These are phyloP conservation scores for Fagopyrum esculentum DNA, from an alignment of 148 eudicot genomes.

Conservation along the genomic window DNA sequence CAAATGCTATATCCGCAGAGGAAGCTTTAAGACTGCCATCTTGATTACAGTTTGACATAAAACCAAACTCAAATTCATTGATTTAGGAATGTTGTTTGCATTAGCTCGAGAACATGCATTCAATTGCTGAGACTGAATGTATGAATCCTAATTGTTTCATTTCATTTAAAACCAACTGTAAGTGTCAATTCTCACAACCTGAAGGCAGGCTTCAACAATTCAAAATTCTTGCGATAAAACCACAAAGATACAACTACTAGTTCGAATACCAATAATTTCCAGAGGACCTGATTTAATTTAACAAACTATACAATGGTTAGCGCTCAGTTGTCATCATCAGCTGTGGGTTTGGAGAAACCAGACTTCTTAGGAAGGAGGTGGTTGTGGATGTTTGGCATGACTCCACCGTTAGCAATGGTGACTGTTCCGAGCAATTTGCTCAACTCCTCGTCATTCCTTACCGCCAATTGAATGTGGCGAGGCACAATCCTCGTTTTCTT, in stretches of 20 bases:
- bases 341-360: no score
- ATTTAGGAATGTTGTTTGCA: not conserved
- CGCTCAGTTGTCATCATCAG: no score
- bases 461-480: constrained; percentile 26
- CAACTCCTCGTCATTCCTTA: constrained; percentile 28
- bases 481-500: constrained; percentile 27
- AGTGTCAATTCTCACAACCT: no score
- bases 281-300: no score
- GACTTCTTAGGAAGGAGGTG: no score
- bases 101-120: not conserved
- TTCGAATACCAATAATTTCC: no score
- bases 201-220: no score
- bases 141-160: constrained; percentile 5
- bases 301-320: no score
- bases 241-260: no score
- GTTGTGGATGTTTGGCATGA: no score
- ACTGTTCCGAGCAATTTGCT: constrained; percentile 23
- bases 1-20: constrained; percentile 26
- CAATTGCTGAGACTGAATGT: not conserved
- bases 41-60: not conserved
- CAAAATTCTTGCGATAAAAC: no score
- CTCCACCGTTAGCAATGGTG: constrained; percentile 14
- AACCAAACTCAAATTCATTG: not conserved
- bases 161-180: not conserved
- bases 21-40: constrained; percentile 16